Evolutionary conservation across 1,284 basidiomycete species (phyloP).

Genomic region (Polyporus tsugae): DNA sequence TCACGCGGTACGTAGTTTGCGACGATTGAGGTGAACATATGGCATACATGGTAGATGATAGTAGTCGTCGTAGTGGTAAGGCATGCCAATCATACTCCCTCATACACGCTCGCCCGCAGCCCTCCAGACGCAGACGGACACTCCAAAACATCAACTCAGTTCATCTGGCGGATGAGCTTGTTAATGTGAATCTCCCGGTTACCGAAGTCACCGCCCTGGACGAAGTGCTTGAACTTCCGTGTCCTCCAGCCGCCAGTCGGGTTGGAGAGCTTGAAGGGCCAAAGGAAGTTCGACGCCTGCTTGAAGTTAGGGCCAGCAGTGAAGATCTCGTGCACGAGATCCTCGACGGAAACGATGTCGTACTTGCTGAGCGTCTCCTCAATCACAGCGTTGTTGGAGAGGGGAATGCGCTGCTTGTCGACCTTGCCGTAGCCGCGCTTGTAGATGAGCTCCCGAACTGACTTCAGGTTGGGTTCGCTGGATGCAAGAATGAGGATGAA

Average conservation of each 20-base stretch:
- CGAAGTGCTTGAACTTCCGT: conserved; percentile 96
- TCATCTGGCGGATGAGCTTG: conserved; percentile 98
- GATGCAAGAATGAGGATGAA: neutral
- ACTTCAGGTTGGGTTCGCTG: conserved; percentile 95
- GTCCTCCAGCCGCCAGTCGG: conserved; percentile 97
- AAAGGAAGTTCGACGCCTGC: conserved; percentile 96
- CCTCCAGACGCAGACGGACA: conserved; percentile 34
- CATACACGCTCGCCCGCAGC: conserved; percentile 39
- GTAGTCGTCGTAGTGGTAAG: conserved; percentile 33
- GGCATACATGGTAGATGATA: conserved; percentile 36
- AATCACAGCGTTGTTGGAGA: conserved; percentile 94
- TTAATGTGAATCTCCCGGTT: conserved; percentile 97
- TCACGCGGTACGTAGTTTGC: conserved; percentile 22
- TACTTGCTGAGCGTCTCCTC: conserved; percentile 93
- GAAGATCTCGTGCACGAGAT: conserved; percentile 97
- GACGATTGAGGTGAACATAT: conserved; percentile 28
- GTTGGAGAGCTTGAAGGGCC: conserved; percentile 99
- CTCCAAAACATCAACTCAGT: conserved; percentile 54
- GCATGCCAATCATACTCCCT: conserved; percentile 51
- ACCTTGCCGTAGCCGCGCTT: conserved; percentile 99
- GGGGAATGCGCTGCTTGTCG: conserved; percentile 96
- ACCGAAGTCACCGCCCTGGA: conserved; percentile 96
- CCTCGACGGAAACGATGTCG: conserved; percentile 98
- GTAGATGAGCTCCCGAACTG: conserved; percentile 98
- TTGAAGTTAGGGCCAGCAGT: conserved; percentile 99